Evolutionary conservation across 2,329 filamentous ascomycete genomes (phyloP).

Genomic region (Dactylellina cionopaga): DNA sequence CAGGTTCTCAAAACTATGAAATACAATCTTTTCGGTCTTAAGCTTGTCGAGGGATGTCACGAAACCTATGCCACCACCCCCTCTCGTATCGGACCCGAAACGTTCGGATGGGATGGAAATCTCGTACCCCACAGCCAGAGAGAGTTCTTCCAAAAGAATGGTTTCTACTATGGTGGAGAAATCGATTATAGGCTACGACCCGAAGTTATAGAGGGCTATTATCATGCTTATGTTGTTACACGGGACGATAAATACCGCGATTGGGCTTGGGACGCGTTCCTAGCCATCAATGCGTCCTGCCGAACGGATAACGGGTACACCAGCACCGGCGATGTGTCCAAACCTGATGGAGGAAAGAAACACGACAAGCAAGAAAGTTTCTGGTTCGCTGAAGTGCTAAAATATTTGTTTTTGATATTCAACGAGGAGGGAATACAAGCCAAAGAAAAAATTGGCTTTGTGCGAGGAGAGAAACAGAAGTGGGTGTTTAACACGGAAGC

Average conservation of each 20-base stretch:
- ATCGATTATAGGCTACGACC: slow-evolving; percentile 75
- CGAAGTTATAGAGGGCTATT: slow-evolving; percentile 84
- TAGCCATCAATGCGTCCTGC: slow-evolving; percentile 73
- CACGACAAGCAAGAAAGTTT: slow-evolving; percentile 84
- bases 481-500: slow-evolving; percentile 75
- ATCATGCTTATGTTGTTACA: slow-evolving; percentile 85
- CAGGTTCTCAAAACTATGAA: slow-evolving; percentile 72
- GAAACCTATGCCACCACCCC: slow-evolving; percentile 75
- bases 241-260: slow-evolving; percentile 79
- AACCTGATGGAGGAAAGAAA: slow-evolving; percentile 69
- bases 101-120: slow-evolving; percentile 71
- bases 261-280: slow-evolving; percentile 83
- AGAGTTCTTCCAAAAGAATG: slow-evolving; percentile 72
- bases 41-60: slow-evolving; percentile 76
- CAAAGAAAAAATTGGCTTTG: slow-evolving; percentile 46
- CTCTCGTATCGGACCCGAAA: slow-evolving; percentile 80
- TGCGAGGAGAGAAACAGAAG: slow-evolving; percentile 63
- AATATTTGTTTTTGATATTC: slow-evolving; percentile 79
- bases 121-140: slow-evolving; percentile 63
- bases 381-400: slow-evolving; percentile 86
- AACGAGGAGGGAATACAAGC: slow-evolving; percentile 49
- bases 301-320: slow-evolving; percentile 74
- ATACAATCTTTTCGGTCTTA: slow-evolving; percentile 78
- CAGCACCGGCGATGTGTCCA: slow-evolving; percentile 73
- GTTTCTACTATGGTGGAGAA: slow-evolving; percentile 74